These are phyloP conservation scores for Aspergillus leporis DNA, from an alignment of 495 filamentous ascomycete genomes.

Conservation along the genomic window DNA sequence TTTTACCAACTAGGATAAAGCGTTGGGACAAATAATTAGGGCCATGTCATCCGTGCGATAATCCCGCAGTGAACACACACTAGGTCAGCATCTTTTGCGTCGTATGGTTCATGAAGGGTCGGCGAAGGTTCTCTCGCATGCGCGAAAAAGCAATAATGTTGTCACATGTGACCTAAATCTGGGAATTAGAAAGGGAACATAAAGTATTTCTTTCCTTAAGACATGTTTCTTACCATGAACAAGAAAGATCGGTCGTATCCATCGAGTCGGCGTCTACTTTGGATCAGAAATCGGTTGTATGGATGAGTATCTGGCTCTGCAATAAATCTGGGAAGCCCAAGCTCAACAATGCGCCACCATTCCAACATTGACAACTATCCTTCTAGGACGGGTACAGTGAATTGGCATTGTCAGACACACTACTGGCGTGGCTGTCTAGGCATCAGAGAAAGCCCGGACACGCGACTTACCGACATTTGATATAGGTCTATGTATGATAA, in stretches of 20 bases:
- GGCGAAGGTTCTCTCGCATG: neutral
- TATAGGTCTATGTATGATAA: neutral
- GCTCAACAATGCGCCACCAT: neutral
- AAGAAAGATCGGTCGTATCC: no score
- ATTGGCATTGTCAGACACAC: neutral
- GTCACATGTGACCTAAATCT: neutral
- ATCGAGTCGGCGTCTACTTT: no score
- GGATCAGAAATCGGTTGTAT: no score
- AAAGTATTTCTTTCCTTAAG: no score
- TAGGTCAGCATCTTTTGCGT: no score
- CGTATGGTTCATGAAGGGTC: neutral
- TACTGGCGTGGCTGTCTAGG: neutral
- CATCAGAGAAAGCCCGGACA: neutral
- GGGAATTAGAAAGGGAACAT: neutral
- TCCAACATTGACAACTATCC: neutral
- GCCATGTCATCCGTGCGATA: neutral
- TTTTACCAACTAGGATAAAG: neutral
- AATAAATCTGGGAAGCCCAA: no score
- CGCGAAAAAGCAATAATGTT: neutral
- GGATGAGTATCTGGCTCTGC: no score
- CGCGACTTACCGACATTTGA: conserved; percentile 6
- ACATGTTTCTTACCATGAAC: no score
- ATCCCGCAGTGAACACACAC: neutral
- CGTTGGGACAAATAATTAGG: neutral
- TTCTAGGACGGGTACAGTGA: neutral